Percentiles rank a stretch among this genome's conserved stretches.
These are phyloP conservation scores for Puccinia triticina DNA, from an alignment of 1,284 basidiomycete species.

Conservation along the genomic window DNA sequence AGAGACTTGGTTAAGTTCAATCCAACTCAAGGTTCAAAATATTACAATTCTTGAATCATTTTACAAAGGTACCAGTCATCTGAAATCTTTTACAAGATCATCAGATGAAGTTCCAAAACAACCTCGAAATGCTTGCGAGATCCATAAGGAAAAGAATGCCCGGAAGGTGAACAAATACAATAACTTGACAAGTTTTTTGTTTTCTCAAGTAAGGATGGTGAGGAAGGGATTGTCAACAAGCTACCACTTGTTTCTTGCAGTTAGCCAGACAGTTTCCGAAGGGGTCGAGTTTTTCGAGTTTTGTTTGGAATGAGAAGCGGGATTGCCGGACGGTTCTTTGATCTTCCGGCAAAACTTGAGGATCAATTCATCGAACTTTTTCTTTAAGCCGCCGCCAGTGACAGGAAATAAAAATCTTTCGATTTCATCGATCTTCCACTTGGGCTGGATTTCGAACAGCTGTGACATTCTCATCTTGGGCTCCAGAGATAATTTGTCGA, in stretches of 20 bases:
- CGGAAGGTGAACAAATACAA: too few relatives aligned
- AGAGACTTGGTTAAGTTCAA: too few relatives aligned
- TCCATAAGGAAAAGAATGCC: too few relatives aligned
- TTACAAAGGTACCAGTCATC: too few relatives aligned
- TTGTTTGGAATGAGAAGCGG: neutral
- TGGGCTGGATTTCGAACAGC: conserved; percentile 35
- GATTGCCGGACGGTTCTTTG: conserved; percentile 10
- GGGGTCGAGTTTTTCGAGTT: neutral
- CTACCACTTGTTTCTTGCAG: conserved; percentile 33
- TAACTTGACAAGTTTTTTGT: neutral
- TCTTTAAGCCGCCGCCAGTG: conserved; percentile 42
- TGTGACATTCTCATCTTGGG: conserved; percentile 42
- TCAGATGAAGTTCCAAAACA: too few relatives aligned
- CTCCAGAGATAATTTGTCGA: conserved; percentile 43
- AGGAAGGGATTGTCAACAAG: neutral
- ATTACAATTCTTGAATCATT: too few relatives aligned
- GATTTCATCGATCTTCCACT: conserved; percentile 46
- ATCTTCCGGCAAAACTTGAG: conserved; percentile 51
- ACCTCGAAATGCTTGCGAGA: too few relatives aligned
- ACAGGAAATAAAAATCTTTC: conserved; percentile 41
- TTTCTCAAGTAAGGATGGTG: neutral
- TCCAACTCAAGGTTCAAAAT: too few relatives aligned
- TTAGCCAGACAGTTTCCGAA: conserved; percentile 40
- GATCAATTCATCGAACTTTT: conserved; percentile 46
- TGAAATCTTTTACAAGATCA: too few relatives aligned